These are phyloP conservation scores for Silene latifolia DNA, from an alignment of 148 eudicot species.

Conservation along the genomic window DNA sequence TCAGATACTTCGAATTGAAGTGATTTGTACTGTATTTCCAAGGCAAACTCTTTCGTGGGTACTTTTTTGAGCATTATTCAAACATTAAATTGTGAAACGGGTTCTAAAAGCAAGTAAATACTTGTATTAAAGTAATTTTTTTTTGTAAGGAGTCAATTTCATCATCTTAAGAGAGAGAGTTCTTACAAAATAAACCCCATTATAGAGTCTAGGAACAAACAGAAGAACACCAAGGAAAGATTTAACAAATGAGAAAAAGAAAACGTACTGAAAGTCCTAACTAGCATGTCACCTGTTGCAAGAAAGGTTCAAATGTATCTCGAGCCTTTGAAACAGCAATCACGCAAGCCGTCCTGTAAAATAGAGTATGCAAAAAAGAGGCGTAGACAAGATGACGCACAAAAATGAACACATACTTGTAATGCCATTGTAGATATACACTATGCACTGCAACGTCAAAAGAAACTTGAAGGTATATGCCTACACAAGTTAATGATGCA, in stretches of 20 bases:
- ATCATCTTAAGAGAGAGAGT: no score
- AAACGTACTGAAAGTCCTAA: background rate
- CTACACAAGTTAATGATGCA: background rate
- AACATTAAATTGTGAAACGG: background rate
- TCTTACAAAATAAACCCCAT: no score
- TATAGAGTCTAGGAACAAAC: no score
- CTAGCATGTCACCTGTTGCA: conserved; percentile 70
- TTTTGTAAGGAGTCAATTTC: background rate
- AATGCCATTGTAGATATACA: conserved; percentile 1
- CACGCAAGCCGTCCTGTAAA: conserved; percentile 90
- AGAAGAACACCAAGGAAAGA: no score
- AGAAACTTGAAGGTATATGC: background rate
- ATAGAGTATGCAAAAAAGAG: background rate
- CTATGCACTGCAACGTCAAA: background rate
- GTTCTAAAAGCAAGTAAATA: background rate
- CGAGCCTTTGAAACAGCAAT: conserved; percentile 99
- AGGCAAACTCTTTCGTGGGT: background rate
- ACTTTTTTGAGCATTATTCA: background rate
- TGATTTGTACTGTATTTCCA: background rate
- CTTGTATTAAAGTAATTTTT: background rate
- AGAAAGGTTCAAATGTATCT: conserved; percentile 96
- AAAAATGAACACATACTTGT: background rate
- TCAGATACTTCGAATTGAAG: background rate
- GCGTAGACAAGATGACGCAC: background rate
- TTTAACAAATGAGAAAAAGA: background rate